Evolutionary conservation across 257 asterid species (phyloP).

Genomic region (Echites panduratus): DNA sequence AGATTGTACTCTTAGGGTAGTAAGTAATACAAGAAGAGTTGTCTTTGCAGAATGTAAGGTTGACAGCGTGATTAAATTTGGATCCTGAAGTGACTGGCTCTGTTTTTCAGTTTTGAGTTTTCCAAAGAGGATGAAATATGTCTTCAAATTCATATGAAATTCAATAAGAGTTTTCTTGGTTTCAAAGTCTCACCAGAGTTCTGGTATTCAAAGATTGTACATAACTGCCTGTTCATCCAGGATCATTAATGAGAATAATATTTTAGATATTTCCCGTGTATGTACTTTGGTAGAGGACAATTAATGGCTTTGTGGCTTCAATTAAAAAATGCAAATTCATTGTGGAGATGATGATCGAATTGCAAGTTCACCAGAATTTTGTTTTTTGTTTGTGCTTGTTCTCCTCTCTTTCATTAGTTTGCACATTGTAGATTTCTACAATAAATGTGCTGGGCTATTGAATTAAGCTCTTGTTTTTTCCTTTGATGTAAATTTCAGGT

Average conservation of each 20-base stretch:
- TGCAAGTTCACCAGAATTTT: not conserved
- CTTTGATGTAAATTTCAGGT: slow-evolving; percentile 11
- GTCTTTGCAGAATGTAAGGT: not conserved
- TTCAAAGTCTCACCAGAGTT: not conserved
- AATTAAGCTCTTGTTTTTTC: slow-evolving; percentile 2
- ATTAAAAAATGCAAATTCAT: not conserved
- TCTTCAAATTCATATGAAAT: not conserved
- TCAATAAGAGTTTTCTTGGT: not conserved
- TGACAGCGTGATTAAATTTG: not conserved
- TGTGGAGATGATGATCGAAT: not conserved
- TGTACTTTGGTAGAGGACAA: not conserved
- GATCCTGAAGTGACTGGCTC: not conserved
- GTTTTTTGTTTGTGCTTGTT: too few species aligned
- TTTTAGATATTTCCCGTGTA: not conserved
- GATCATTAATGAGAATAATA: not conserved
- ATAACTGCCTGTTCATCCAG: not conserved
- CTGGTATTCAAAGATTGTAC: not conserved
- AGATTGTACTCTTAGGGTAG: too few species aligned
- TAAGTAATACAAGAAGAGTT: too few species aligned
- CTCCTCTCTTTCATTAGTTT: not conserved
- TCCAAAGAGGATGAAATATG: not conserved
- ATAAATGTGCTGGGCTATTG: not conserved
- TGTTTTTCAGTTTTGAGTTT: not conserved
- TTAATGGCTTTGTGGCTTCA: not conserved
- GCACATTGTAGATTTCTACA: not conserved